Percentiles rank a stretch among this genome's conserved stretches.
phyloP scores from a whole-genome alignment of 2,329 filamentous ascomycete genomes.

The Periglandula ipomoeae region DNA sequence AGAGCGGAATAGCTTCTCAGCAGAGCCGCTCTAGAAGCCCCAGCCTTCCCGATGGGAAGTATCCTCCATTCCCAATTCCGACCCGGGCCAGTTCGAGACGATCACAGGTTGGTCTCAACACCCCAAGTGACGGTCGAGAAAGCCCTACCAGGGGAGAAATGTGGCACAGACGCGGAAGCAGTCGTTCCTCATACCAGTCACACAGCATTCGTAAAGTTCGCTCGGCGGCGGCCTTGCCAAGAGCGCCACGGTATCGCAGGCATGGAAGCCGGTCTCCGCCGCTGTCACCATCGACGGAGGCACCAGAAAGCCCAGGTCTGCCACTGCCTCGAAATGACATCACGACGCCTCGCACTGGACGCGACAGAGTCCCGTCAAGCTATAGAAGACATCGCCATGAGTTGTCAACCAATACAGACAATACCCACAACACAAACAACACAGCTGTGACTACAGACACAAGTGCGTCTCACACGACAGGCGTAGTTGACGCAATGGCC shows the following conservation, averaged over 20 bases:
- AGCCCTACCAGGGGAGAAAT: slow-evolving; percentile 62
- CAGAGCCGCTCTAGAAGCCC: slow-evolving; percentile 55
- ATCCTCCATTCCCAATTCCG: slow-evolving; percentile 88
- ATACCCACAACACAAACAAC: slow-evolving; percentile 40
- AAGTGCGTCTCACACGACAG: slow-evolving; percentile 57
- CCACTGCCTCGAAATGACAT: slow-evolving; percentile 67
- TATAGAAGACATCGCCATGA: slow-evolving; percentile 45
- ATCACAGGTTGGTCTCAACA: slow-evolving; percentile 55
- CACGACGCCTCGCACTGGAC: slow-evolving; percentile 44
- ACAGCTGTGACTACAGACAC: slow-evolving; percentile 36
- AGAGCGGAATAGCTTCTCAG: slow-evolving; percentile 66
- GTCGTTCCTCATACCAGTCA: slow-evolving; percentile 41
- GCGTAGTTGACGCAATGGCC: slow-evolving; percentile 91
- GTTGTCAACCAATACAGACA: slow-evolving; percentile 41
- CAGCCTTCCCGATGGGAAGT: slow-evolving; percentile 47
- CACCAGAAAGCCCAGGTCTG: slow-evolving; percentile 59
- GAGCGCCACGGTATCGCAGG: slow-evolving; percentile 39
- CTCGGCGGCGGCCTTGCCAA: slow-evolving; percentile 66
- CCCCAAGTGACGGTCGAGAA: slow-evolving; percentile 60
- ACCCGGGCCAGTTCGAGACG: slow-evolving; percentile 79
- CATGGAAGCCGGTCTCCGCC: slow-evolving; percentile 53
- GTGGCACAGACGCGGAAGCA: slow-evolving; percentile 43
- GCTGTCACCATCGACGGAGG: slow-evolving; percentile 57
- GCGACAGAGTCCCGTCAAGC: slow-evolving; percentile 26
- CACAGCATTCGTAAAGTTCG: slow-evolving; percentile 73